Evolutionary conservation across 352 stramenopile genomes (phyloP), one percentile per base, ranked within the genome.

Genomic region (Peronospora destructor): DNA sequence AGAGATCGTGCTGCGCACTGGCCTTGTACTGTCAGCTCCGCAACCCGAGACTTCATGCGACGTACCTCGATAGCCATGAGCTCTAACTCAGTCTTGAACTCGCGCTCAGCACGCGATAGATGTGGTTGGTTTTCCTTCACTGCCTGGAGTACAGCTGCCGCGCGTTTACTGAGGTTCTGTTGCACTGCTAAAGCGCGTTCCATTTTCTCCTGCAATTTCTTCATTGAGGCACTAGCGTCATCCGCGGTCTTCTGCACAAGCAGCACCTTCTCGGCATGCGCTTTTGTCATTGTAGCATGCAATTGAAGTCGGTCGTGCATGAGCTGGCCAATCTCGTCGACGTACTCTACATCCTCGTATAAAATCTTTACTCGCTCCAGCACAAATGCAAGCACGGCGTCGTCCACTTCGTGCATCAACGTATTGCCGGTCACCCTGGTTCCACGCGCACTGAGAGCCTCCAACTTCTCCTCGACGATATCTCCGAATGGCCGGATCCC

Each of bases 61-160:
- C 81, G 74, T 29, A 87, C 60, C 42, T 83, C 64, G 11, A 87
- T 55, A 19, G 63, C 56, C 49, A 92, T 64, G 9, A 75, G 56
- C 33, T 85, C 70, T n/a, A 92, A 49, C 16, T 90, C 78, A 52
- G 68, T 55, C 61, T 84, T 81, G 50, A 78, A 85, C 45, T 88
- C 72, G 4, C 70, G 67, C 52, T 92, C 81, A 39, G 81, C 76
- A 14, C 73, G 76, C 34, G 81, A 87, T 45, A 92, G 52, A 47
- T 81, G 64, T 6, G 75, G 71, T 41, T 92, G 81, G 55, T 90
- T 92, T 51, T 92, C 81, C 61, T 87, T 87, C 23, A 88, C 69
- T 21, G 78, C 79, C 45, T 92, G 81, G 4, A 92, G 53, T 43
- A 85, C 72, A 1, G 78, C 78, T 1, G 81, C 81, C 1, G 81